A percentile compares a stretch with the other conserved stretches of the same genome.
Conservation (phyloP, 768 basidiomycete genomes). For the Mycena capillaripes region DNA sequence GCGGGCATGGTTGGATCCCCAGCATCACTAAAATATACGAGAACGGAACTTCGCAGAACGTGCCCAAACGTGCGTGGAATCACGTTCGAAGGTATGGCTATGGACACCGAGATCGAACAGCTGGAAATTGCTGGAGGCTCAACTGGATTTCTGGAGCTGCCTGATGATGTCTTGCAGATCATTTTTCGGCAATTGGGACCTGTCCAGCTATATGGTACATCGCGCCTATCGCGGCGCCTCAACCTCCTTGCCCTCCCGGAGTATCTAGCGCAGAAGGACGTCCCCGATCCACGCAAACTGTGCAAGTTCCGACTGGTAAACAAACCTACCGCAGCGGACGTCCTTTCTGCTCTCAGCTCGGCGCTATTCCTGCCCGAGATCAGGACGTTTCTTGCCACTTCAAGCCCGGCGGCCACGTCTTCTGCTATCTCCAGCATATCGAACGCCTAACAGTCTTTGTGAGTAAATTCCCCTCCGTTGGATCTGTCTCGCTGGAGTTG, state of each 20-base stretch:
- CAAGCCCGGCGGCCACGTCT: conserved; percentile 2
- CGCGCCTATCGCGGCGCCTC: conserved; percentile 19
- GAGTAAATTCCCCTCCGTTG: neutral
- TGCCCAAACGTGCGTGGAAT: neutral
- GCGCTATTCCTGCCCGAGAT: conserved; percentile 3
- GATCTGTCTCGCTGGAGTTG: neutral
- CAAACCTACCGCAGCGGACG: neutral
- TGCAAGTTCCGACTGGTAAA: conserved; percentile 16
- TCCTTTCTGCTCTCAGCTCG: conserved; percentile 19
- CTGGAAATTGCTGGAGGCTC: neutral
- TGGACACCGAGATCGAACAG: neutral
- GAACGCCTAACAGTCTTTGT: conserved; percentile 20
- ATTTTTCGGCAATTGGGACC: neutral
- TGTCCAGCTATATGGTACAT: conserved; percentile 6
- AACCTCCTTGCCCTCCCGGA: conserved; percentile 23
- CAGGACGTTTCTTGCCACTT: conserved; percentile 12
- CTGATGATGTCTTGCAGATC: conserved; percentile 22
- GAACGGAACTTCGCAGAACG: neutral
- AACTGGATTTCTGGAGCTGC: conserved; percentile 4
- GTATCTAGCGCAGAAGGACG: neutral
- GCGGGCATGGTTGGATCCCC: neutral
- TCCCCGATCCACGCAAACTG: neutral
- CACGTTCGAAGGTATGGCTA: neutral
- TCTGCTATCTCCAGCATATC: conserved; percentile 24
- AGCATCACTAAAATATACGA: neutral